Base-by-base conservation (phyloP, 208 protist genomes). In the Trypanosoma mega region DNA sequence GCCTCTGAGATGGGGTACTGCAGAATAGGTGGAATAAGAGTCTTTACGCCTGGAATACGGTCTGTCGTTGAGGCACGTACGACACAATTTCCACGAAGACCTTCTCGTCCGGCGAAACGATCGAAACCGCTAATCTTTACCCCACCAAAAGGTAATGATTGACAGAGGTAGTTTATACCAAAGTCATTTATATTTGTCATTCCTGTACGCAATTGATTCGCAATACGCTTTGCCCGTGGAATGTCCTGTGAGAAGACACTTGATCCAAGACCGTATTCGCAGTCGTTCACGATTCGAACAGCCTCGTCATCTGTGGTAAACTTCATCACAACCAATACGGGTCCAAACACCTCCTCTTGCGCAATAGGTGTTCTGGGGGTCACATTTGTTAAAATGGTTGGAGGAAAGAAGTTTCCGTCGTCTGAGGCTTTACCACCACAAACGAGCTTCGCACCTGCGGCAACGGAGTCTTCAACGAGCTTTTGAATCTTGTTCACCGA, bases 91-190 rank as follows among this genome's bases (percentile, higher is more conserved):
- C 90, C 95, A 49, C 95, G 85, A 3, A 98, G 74, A 29, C 96
- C 97, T 67, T 98, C 95, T 37, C 74, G 80, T 34, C 97, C 97
- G 43, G 87, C 90, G 67, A 98, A 98, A 51, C 93, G 81, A 69
- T 97, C 97, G 61, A 98, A 98, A 29, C 97, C 97, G 70, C 94
- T 98, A 53, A 96, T 85, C 70, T 98, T 98, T 14, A 96, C 85
- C 24, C 96, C 96, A 71, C 96, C 96, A 74, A 98, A 98, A 23
- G 96, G 96, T 27, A 98, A 70, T n/a, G 91, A 93, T 72, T 98
- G 94, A 64, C 92, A 96, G 26, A 98, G 78, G 71, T 98, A 98
- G 52, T 93, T 97, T 59, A 97, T 88, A 68, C 92, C 94, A 82
- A 96, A 98, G 67, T 98, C 95, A 72, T 97, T 97, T 62, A 96